phyloP scores from a whole-genome alignment of 306 rosid genomes.

The Sphenostylis stenocarpa region DNA sequence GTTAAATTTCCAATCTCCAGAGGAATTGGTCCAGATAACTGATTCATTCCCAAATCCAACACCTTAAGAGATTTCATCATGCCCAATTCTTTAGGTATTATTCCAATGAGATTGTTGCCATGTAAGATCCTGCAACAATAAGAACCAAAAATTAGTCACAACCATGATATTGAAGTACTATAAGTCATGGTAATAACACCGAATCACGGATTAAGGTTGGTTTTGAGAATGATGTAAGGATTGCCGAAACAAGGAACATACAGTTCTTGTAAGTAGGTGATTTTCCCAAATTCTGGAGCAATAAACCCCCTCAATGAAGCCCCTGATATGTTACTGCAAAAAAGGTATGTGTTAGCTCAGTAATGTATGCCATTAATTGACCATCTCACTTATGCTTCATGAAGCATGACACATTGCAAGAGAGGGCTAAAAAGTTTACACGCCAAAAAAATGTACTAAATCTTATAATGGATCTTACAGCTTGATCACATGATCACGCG shows the following conservation, averaged over 20 bases:
- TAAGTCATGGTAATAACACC: neutral
- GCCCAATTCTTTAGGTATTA: conserved; percentile 79
- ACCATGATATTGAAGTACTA: conserved; percentile 20
- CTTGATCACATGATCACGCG: conserved; percentile 71
- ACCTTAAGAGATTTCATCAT: conserved; percentile 63
- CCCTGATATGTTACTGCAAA: conserved; percentile 81
- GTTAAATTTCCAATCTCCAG: conserved; percentile 70
- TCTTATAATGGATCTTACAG: conserved; percentile 55
- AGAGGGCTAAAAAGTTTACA: neutral
- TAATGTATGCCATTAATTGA: conserved; percentile 12
- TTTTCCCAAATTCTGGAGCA: conserved; percentile 75
- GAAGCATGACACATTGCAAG: conserved; percentile 8
- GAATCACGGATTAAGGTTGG: neutral
- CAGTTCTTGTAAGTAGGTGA: conserved; percentile 78
- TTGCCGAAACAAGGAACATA: conserved; percentile 40
- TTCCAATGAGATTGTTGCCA: conserved; percentile 82
- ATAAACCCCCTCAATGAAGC: conserved; percentile 75
- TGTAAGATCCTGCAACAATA: conserved; percentile 65
- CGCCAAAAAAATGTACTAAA: neutral
- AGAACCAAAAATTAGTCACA: conserved; percentile 27
- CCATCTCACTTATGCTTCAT: conserved; percentile 13
- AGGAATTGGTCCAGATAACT: conserved; percentile 85
- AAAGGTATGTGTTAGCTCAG: conserved; percentile 24
- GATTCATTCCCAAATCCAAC: conserved; percentile 88
- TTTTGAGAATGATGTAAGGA: neutral